Evolutionary conservation across 2,329 filamentous ascomycete species (phyloP), one percentile per base, ranked within the genome.

Genomic region (Arthrobotrys musiformis): DNA sequence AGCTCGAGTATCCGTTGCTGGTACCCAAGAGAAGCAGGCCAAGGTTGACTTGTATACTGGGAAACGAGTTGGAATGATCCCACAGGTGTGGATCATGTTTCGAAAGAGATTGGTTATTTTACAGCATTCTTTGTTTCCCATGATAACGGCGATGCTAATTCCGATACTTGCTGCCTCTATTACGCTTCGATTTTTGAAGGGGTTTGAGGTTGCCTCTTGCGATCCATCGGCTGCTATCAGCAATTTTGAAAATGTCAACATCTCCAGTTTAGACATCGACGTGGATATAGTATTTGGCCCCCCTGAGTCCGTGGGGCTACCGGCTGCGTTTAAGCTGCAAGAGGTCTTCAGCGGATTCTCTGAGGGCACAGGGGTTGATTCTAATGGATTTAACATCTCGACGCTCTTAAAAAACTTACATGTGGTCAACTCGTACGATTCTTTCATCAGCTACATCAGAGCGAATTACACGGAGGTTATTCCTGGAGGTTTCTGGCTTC

Each of bases 401-500:
- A 63, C 81, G 35, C 81, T 85, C 11, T 72, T 83, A 11, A 68
- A 83, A 19, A 83, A 83, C 56, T 74, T 89, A 0, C 85, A 89
- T 15, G 74, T 87, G 0, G 90, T 93, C 7, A 85, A 92, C 74
- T 90, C 87, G 0, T 85, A 93, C 5, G 84, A 87, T 28, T 88
- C 91, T 0, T 96, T 97, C 83, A 89, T 90, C 70, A 82, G 86
- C 24, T 91, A 88, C 79, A 87, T 97, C 58, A 81, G 85, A 2
- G 83, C 86, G 5, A 87, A 90, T 35, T 93, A 90, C 82, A 86
- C 85, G 61, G 90, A 90, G 63, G 87, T 94, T 44, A 91, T 89
- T 0, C 93, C 92, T 0, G 92, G 91, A n/a, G 93, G 91, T 0
- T 88, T 95, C 82, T 97, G 92, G 86, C 85, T 96, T 1, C 90